Evolutionary conservation across 345 rosid species (phyloP).

Genomic region (Turnera subulata): DNA sequence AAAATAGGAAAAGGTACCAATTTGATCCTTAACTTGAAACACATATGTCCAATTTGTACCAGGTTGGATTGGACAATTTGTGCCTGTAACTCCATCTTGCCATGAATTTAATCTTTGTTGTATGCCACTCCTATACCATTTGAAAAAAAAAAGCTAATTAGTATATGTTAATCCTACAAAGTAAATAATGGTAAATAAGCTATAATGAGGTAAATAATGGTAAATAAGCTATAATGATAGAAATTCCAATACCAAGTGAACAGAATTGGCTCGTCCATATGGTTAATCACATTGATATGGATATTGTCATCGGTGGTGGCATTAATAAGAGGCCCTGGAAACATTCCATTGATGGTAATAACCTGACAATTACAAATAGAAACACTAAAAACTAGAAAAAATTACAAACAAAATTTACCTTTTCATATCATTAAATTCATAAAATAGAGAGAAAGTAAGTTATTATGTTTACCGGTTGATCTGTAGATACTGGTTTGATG

Average conservation of each 20-base stretch:
- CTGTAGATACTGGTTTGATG: neutral
- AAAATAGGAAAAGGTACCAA: slow-evolving; percentile 16
- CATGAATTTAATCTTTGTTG: slow-evolving; percentile 23
- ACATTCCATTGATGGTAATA: slow-evolving; percentile 25
- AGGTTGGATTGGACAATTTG: slow-evolving; percentile 22
- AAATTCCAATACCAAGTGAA: slow-evolving; percentile 20
- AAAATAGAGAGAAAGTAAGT: neutral
- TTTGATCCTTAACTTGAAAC: slow-evolving; percentile 24
- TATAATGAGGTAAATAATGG: neutral
- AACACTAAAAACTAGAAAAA: neutral
- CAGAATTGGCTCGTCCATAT: slow-evolving; percentile 23
- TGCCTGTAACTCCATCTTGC: slow-evolving; percentile 25
- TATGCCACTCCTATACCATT: slow-evolving; percentile 19
- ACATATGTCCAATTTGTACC: slow-evolving; percentile 14
- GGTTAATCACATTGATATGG: slow-evolving; percentile 21
- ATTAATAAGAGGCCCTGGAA: slow-evolving; percentile 30
- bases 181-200: neutral
- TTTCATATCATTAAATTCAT: neutral
- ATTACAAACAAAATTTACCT: slow-evolving; percentile 1
- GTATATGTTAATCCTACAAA: neutral
- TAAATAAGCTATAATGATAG: neutral
- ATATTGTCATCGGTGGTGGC: slow-evolving; percentile 20
- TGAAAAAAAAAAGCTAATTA: too few relatives aligned
- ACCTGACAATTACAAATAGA: slow-evolving; percentile 5
- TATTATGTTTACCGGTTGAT: slow-evolving; percentile 27